Conservation (phyloP, 495 filamentous ascomycete species). For the Articulospora tetracladia region DNA sequence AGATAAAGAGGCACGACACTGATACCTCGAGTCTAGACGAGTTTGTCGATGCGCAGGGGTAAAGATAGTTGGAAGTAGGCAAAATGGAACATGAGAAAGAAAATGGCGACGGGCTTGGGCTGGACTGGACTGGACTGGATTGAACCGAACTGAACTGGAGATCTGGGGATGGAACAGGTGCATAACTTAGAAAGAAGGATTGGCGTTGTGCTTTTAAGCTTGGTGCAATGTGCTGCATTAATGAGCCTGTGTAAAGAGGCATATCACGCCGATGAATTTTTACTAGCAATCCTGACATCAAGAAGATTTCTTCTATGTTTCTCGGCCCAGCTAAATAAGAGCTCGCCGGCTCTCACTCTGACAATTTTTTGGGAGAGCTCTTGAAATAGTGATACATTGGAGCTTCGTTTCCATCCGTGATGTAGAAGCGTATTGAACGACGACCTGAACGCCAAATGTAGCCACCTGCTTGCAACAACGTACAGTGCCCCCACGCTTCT, state of each 20-base stretch:
- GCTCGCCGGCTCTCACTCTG: neutral
- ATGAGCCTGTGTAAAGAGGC: conserved; percentile 2
- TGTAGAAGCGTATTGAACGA: neutral
- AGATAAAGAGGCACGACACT: conserved; percentile 35
- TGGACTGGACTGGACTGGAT: neutral
- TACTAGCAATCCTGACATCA: neutral
- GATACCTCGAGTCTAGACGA: conserved; percentile 46
- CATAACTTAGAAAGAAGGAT: conserved; percentile 1
- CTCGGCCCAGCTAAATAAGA: neutral
- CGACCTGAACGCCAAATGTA: conserved; percentile 16
- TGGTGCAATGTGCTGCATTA: neutral
- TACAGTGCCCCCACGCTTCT: neutral
- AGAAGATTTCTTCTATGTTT: neutral
- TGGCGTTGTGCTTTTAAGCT: conserved; percentile 13
- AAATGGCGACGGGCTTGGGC: neutral
- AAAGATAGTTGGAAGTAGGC: conserved; percentile 15
- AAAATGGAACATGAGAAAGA: conserved; percentile 7
- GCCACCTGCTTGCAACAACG: neutral
- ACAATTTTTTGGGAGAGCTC: neutral
- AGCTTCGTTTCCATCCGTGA: neutral
- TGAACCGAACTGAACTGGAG: neutral
- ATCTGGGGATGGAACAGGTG: neutral
- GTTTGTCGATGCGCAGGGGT: conserved; percentile 54
- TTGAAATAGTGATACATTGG: neutral
- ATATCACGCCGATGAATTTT: neutral